phyloP scores from a whole-genome alignment of 345 rosid species.

The Eucalyptus guilfoylei region DNA sequence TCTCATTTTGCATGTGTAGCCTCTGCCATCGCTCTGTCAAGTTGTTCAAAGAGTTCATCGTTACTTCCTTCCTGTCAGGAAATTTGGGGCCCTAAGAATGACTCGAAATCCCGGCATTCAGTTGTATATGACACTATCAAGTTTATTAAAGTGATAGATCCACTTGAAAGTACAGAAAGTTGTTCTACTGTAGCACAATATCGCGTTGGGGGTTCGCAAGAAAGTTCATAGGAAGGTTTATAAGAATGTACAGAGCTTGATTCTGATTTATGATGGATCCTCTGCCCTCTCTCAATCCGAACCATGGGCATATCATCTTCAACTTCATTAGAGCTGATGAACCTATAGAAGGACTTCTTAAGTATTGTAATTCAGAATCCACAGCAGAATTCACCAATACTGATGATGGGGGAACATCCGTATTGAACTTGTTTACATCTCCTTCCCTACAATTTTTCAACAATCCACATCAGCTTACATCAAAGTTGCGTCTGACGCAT shows the following conservation, averaged over 20 bases:
- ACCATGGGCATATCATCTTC: neutral
- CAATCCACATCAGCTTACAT: neutral
- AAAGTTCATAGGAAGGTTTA: neutral
- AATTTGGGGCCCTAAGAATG: slow-evolving; percentile 1
- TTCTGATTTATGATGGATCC: neutral
- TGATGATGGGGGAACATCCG: neutral
- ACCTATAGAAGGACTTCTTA: neutral
- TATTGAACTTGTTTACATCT: neutral
- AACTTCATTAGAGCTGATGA: neutral
- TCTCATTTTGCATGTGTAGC: slow-evolving; percentile 42
- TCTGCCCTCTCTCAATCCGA: neutral
- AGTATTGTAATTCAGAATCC: neutral
- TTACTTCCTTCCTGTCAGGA: slow-evolving; percentile 41
- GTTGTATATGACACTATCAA: neutral
- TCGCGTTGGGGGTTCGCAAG: neutral
- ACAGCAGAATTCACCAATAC: neutral
- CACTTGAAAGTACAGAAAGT: neutral
- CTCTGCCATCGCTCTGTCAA: slow-evolving; percentile 32
- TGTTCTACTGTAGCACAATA: neutral
- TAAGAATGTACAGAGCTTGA: neutral
- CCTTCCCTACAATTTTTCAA: neutral
- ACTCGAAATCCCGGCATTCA: neutral
- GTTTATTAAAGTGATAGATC: neutral
- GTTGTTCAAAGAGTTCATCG: slow-evolving; percentile 35
- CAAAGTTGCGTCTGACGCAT: neutral